Evolutionary conservation across 2,329 filamentous ascomycete species (phyloP), one percentile per base, ranked within the genome.

Genomic region (Pseudocercospora pini-densiflorae): DNA sequence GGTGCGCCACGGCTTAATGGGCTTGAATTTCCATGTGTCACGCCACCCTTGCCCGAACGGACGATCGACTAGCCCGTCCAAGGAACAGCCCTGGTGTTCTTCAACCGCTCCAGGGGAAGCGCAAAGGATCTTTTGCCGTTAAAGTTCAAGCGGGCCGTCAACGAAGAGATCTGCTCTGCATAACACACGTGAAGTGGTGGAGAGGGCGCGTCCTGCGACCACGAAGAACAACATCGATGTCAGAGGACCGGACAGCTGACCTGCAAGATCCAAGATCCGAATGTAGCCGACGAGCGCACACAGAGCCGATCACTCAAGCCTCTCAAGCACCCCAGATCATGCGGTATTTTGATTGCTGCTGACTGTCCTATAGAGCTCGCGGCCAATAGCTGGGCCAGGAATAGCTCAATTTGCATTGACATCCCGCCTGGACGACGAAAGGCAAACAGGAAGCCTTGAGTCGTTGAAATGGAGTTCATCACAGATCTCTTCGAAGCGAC

Each of bases 11-110:
- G 24, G 24, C 29, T 58, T 36, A 12, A 59, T 29, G 9, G n/a
- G 21, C 27, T 31, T 45, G 24, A 21, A 61, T 61, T 51, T 61
- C 59, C 45, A 51, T 51, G 59, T 61, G 59, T 61, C 59, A 61
- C 19, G 59, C 43, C 24, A 61, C 27, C 8, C 59, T 51, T 61
- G 40, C 43, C 31, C 29, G 27, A 58, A 36, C 29, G 24, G 54
- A n/a, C 31, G 29, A 29, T 31, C 21, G 24, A 31, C 53, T 33
- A 51, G 19, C 47, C 47, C 12, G 47, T 51, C 19, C 47, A 51
- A 51, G 21, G 47, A 51, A 24, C 19, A 21, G 47, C 19, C 47
- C 47, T 51, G 47, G 47, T 21, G 45, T 47, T 47, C 14, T 45
- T 47, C 45, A 7, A 47, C 45, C 21, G 7, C 24, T 57, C 27